Evolutionary conservation across 1,284 basidiomycete species (phyloP), one percentile per base, ranked within the genome.

Genomic region (Boletus semigastroideus): DNA sequence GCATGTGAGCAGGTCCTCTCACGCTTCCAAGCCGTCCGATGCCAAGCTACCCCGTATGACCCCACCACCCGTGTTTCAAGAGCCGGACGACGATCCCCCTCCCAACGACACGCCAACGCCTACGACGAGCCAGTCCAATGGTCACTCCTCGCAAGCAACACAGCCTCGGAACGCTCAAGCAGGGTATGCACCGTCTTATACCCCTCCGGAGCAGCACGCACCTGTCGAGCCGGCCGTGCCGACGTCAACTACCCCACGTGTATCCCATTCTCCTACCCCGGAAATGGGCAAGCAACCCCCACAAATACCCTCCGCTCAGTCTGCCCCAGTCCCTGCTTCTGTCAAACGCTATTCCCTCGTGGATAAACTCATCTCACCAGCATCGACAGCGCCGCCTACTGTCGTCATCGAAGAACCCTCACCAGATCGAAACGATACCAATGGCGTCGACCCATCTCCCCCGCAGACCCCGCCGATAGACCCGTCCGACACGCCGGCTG

Each of bases 311-410:
- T 69, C 68, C 36, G 67, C 70, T 11, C 70, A 59, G 63, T 37
- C 65, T 48, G 57, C 56, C 61, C 39, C 63, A 60, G 84, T 79
- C 41, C 87, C 79, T 41, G 67, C 80, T 30, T 82, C 70, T 51
- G 79, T 91, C 37, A 87, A 85, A 60, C 83, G 89, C 10, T 92
- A 87, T 62, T 89, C 89, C 1, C 75, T 92, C 19, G 80, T 87
- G 17, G 88, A 90, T 59, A 80, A 77, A 51, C 87, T 87, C 6
- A 61, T 78, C 39, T 62, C 64, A 1, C 40, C 66, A 1, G 63
- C 59, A 12, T 57, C 69, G 16, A 46, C 63, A 1, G 65, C 72
- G 9, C 65, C 76, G 2, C 76, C 80, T 2, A 66, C 78, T 5
- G 74, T 80, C 25, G 72, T 87, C 11, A 70, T 85, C 25, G 75